These are phyloP conservation scores for Vinca major DNA, from an alignment of 305 asterid genomes.

Conservation along the genomic window DNA sequence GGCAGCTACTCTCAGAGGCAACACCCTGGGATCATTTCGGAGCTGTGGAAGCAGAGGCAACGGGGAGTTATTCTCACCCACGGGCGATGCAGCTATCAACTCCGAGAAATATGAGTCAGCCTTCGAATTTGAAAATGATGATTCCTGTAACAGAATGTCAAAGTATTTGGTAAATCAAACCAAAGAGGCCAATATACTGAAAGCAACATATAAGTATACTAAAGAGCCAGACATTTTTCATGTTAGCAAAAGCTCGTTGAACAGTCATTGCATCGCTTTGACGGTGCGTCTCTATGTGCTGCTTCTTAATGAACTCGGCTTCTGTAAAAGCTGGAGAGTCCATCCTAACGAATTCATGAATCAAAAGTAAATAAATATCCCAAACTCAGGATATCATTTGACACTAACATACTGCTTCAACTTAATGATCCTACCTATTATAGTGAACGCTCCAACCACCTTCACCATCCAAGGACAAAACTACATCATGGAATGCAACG, in stretches of 20 bases:
- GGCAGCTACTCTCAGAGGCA: conserved; percentile 79
- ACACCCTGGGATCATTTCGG: conserved; percentile 51
- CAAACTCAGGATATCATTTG: conserved; percentile 1
- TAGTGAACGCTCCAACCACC: conserved; percentile 95
- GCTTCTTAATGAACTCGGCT: conserved; percentile 41
- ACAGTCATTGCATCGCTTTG: conserved; percentile 86
- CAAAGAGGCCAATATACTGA: conserved; percentile 1
- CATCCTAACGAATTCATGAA: conserved; percentile 36
- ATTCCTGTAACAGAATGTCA: conserved; percentile 38
- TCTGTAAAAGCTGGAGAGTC: conserved; percentile 54
- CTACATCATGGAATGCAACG: conserved; percentile 95
- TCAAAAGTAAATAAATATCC: conserved; percentile 14
- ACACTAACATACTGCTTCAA: neutral
- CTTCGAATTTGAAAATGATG: conserved; percentile 61
- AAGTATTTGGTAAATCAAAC: conserved; percentile 13
- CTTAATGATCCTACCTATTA: conserved; percentile 44
- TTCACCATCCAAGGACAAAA: conserved; percentile 97
- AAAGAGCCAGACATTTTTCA: conserved; percentile 46
- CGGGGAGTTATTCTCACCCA: conserved; percentile 32
- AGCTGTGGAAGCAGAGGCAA: conserved; percentile 70
- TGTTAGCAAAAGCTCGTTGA: conserved; percentile 83
- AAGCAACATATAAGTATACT: neutral
- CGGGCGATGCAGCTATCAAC: conserved; percentile 54
- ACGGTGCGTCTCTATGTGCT: conserved; percentile 60
- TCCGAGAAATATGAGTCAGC: conserved; percentile 54